Base-by-base conservation (phyloP, 2,329 filamentous ascomycete genomes). In the Fusarium penzigii region DNA sequence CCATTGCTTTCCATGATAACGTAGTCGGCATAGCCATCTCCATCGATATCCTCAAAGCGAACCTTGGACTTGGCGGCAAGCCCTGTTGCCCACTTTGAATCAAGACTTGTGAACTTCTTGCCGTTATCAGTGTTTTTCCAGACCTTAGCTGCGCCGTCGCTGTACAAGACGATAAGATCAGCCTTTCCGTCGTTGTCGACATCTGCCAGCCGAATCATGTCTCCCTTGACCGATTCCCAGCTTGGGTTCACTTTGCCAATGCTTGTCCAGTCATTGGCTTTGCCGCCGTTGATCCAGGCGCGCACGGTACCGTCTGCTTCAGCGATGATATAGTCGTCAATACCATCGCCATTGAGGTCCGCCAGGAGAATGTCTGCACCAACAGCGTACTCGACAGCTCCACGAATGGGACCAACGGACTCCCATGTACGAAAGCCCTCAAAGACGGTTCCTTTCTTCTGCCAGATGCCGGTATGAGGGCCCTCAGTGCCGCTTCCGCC, bases 21-120 rank as follows among this genome's bases (percentile, higher is more conserved):
- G 29, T 56, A 56, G 47, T 51, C 53, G 25, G 53, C 53, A 34
- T 42, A 53, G n/a, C 53, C 51, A 25, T 56, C 53, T 11, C 53
- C 51, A 17, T 53, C 51, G 13, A 56, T 43, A 29, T 56, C 53
- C 10, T 42, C 25, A 17, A 56, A 47, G 29, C 25, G 12, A 13
- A 53, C 42, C 12, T 44, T 44, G n/a, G n/a, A 25, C 11, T 16
- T 13, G 11, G 20, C 13, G 12, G 29, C 29, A 16, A 44, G 25
- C n/a, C 42, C 42, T 14, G 42, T 34, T 11, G 42, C 42, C 42
- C 42, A 44, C 13, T 32, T 44, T 7, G 42, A 34, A 16, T 44
- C 42, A 16, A 44, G 42, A 7, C 16, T 10, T 2, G 25, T 34
- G 20, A 49, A 49, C n/a, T 13, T 48, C 3, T 32, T 40, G 6